These are phyloP conservation scores for Pholiota molesta DNA, from an alignment of 768 basidiomycete species.

Conservation along the genomic window DNA sequence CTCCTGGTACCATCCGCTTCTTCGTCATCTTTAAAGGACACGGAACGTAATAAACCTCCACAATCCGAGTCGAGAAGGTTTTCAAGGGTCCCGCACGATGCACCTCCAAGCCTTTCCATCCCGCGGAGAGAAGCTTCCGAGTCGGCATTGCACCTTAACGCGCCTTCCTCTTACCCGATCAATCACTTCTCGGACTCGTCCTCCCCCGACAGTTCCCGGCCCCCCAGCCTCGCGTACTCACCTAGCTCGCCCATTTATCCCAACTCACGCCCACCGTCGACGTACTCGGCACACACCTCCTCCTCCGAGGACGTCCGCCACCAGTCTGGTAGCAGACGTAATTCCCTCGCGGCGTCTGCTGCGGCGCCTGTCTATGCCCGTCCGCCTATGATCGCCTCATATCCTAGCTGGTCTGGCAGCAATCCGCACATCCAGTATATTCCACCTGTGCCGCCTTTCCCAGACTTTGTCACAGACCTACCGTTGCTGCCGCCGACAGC, in stretches of 20 bases:
- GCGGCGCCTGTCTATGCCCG: constrained; percentile 28
- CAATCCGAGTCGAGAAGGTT: constrained; percentile 36
- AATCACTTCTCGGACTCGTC: constrained; percentile 44
- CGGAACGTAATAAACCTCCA: constrained; percentile 44
- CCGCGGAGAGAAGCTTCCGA: constrained; percentile 53
- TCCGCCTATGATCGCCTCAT: constrained; percentile 31
- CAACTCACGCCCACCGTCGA: constrained; percentile 56
- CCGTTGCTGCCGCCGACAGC: constrained; percentile 73
- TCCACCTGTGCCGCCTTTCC: constrained; percentile 43
- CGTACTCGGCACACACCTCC: constrained; percentile 53
- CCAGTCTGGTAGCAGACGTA: constrained; percentile 41
- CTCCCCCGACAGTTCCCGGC: constrained; percentile 50
- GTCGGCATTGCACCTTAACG: constrained; percentile 35
- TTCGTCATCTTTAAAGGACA: constrained; percentile 39
- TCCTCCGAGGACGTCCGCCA: constrained; percentile 61
- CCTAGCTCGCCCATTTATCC: constrained; percentile 38
- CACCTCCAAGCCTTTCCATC: constrained; percentile 29
- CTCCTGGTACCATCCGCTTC: constrained; percentile 36
- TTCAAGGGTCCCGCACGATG: constrained; percentile 39
- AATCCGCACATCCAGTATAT: constrained; percentile 38
- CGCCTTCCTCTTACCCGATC: constrained; percentile 24
- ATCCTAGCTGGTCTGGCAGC: constrained; percentile 43
- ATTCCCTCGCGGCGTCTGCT: constrained; percentile 34
- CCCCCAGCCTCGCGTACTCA: constrained; percentile 43
- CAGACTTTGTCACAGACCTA: constrained; percentile 58